Conservation (phyloP, 352 stramenopile genomes). For the Phytophthora sp. region DNA sequence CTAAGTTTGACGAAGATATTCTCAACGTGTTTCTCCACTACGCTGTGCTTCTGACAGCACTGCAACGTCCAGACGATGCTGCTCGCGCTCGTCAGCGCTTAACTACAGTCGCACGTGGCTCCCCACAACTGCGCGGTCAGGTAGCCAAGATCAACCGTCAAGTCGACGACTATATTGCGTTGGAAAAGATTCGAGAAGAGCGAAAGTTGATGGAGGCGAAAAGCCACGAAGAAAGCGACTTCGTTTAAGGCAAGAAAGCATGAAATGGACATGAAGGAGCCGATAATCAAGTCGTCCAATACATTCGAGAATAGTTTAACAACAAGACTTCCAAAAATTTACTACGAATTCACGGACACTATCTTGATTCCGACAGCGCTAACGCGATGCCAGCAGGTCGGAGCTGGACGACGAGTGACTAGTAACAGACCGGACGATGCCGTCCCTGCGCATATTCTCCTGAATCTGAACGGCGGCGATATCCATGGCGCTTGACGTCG, state of each 20-base stretch:
- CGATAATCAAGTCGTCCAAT: too few relatives aligned
- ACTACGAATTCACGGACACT: constrained; percentile 36
- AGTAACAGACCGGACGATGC: constrained; percentile 25
- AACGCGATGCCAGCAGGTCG: constrained; percentile 27
- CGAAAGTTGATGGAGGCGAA: constrained; percentile 15
- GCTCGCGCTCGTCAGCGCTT: constrained; percentile 19
- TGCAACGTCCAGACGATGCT: constrained; percentile 24
- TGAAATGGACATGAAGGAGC: neutral
- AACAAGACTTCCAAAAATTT: constrained; percentile 20
- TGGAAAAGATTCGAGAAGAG: constrained; percentile 26
- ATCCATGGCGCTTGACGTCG: constrained; percentile 32
- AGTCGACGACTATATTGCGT: constrained; percentile 24
- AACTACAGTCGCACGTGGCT: constrained; percentile 14
- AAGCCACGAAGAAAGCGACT: constrained; percentile 9
- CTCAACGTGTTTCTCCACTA: constrained; percentile 35
- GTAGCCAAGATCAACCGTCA: constrained; percentile 29
- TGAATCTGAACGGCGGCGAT: constrained; percentile 35
- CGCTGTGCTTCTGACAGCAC: constrained; percentile 13
- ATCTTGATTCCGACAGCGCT: constrained; percentile 22
- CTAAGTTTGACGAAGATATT: constrained; percentile 23
- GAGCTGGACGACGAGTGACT: constrained; percentile 39
- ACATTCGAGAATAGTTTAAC: neutral
- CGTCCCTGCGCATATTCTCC: constrained; percentile 28
- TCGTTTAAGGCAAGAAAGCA: neutral
- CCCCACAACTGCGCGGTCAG: constrained; percentile 13